Evolutionary conservation across 805 yeast species (phyloP).

Genomic region (Vanderwaltozyma verrucispora): DNA sequence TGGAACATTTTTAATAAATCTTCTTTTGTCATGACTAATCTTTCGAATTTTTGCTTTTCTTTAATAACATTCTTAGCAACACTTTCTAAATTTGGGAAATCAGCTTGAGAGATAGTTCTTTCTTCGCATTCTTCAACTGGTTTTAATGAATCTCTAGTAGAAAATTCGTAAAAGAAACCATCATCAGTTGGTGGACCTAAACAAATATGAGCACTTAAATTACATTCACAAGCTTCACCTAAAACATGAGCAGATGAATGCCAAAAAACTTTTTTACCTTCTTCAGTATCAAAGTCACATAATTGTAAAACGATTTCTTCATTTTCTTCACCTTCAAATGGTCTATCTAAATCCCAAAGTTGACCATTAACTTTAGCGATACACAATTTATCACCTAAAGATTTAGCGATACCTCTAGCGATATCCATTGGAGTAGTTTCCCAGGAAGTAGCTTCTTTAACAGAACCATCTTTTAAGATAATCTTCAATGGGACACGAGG

Average conservation of each 20-base stretch:
- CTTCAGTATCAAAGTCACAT: slow-evolving; percentile 86
- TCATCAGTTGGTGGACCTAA: slow-evolving; percentile 96
- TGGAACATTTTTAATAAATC: slow-evolving; percentile 84
- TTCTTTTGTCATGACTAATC: slow-evolving; percentile 87
- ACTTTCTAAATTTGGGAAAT: slow-evolving; percentile 74
- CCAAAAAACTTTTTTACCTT: slow-evolving; percentile 96
- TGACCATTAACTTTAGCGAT: slow-evolving; percentile 84
- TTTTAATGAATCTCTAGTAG: slow-evolving; percentile 38
- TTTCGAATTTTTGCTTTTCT: slow-evolving; percentile 90
- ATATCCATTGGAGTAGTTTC: slow-evolving; percentile 86
- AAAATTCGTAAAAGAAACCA: slow-evolving; percentile 95
- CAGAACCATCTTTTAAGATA: slow-evolving; percentile 78
- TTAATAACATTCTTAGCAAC: slow-evolving; percentile 85
- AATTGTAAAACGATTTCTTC: slow-evolving; percentile 47
- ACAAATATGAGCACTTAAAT: slow-evolving; percentile 86
- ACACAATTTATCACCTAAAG: slow-evolving; percentile 80
- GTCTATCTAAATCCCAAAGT: slow-evolving; percentile 94
- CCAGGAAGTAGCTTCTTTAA: slow-evolving; percentile 70
- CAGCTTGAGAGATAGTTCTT: slow-evolving; percentile 66
- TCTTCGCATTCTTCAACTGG: slow-evolving; percentile 63
- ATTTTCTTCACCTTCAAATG: slow-evolving; percentile 54
- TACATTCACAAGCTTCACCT: slow-evolving; percentile 97
- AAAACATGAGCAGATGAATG: slow-evolving; percentile 97
- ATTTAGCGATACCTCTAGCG: slow-evolving; percentile 75
- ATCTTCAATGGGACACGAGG: slow-evolving; percentile 57